These are phyloP conservation scores for Bocquillonia castaneifolia DNA, from an alignment of 441 rosid genomes.

Conservation along the genomic window DNA sequence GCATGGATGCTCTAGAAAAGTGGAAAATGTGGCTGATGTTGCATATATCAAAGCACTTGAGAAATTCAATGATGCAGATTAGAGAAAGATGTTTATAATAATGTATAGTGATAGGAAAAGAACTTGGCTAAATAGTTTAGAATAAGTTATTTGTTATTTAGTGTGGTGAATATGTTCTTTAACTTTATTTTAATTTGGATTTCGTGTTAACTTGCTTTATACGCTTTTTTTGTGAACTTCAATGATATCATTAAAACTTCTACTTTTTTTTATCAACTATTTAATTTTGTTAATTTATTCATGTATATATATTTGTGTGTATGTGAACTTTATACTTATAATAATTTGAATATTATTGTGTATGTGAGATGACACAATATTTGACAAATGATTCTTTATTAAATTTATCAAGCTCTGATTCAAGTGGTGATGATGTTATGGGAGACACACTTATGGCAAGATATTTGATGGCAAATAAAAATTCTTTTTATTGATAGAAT, in stretches of 20 bases:
- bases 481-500: no score
- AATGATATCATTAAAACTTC: no score
- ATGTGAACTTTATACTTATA: neutral
- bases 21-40: neutral
- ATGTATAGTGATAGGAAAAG: neutral
- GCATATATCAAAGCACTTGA: constrained; percentile 5
- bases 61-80: neutral
- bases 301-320: no score
- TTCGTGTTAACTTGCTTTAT: no score
- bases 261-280: no score
- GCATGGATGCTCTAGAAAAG: neutral
- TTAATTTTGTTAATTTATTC: neutral
- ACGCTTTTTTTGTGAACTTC: no score
- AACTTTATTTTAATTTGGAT: neutral
- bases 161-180: no score
- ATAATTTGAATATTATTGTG: neutral
- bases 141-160: no score
- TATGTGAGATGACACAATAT: neutral
- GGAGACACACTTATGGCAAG: no score
- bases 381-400: neutral
- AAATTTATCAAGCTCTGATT: neutral
- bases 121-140: neutral
- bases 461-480: no score
- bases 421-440: neutral
- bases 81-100: neutral